These are phyloP conservation scores for Coleophoma cylindrospora DNA, from an alignment of 2,329 filamentous ascomycete genomes.

Conservation along the genomic window DNA sequence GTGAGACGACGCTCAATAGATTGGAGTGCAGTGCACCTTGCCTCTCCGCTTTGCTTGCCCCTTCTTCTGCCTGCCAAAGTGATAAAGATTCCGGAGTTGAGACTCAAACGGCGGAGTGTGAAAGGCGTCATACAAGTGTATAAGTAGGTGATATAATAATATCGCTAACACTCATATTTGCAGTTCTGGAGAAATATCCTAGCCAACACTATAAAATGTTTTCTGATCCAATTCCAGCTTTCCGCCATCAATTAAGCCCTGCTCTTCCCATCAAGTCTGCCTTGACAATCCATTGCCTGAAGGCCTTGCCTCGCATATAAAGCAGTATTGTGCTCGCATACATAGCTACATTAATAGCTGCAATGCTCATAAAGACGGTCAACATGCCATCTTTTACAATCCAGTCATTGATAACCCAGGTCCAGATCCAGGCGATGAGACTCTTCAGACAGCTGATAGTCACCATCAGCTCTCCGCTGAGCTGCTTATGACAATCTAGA, in stretches of 20 bases:
- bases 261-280: constrained; percentile 6
- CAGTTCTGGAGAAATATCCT: no score
- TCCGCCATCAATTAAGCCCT: constrained; percentile 4
- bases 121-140: no score
- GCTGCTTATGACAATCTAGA: constrained; percentile 21
- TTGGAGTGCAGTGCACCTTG: no score
- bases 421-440: constrained; percentile 24
- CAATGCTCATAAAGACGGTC: constrained; percentile 12
- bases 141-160: no score
- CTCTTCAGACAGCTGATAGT: constrained; percentile 22
- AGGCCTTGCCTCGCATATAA: constrained; percentile 14
- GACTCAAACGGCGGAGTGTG: no score
- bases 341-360: constrained; percentile 9
- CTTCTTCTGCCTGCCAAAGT: no score
- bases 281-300: constrained; percentile 11
- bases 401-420: constrained; percentile 18
- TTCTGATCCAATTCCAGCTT: no score
- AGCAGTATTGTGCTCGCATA: constrained; percentile 8
- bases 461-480: constrained; percentile 24
- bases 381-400: constrained; percentile 9
- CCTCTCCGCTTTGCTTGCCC: no score
- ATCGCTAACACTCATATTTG: no score
- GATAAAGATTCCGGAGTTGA: no score
- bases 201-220: no score
- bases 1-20: no score